Base-by-base conservation (phyloP, 306 rosid species). In the Gastrolobium villosum region DNA sequence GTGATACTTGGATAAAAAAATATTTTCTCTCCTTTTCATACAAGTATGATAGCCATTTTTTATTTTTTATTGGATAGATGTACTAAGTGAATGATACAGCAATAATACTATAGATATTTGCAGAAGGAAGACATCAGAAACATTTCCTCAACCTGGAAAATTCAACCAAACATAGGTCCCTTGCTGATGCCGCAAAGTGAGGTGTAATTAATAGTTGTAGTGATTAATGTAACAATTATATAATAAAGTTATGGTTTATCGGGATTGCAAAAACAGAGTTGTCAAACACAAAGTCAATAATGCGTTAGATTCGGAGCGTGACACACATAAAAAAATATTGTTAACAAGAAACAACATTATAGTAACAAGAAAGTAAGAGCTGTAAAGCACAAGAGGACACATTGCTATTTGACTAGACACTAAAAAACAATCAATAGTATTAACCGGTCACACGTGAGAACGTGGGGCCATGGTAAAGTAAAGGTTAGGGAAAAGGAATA, bases 371-470 rank as follows among this genome's bases (percentile, higher is more conserved):
- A 56, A 66, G 67, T 7, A 40, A 43, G 72, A 76, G 77, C 34
- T 44, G 80, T 79, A 64, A 61, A 61, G 70, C 71, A 45, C 59
- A 43, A 59, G 10, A 74, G 6, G 77, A 82, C 91, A 85, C 89
- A 83, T 77, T 85, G 86, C 65, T 45, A 10, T 65, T 74, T 69
- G 66, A 69, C 53, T 70, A 55, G 44, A 36, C 43, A 76, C 5
- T 45, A 72, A 5, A 49, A 79, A 61, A 67, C 61, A 15, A 70
- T 13, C 0, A 52, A 65, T 2, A 40, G 45, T 20, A 15, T 32
- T 46, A 43, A 59, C 5, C 3, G 35, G 76, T 44, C 87, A 80
- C 96, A 90, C 96, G 94, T 89, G 94, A 86, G 93, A 90, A 74
- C 6, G 65, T 72, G 81, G 83, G 91, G 20, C 60, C 79, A 43